Base-by-base conservation (phyloP, 306 rosid genomes). In the Astragalus membranaceus region DNA sequence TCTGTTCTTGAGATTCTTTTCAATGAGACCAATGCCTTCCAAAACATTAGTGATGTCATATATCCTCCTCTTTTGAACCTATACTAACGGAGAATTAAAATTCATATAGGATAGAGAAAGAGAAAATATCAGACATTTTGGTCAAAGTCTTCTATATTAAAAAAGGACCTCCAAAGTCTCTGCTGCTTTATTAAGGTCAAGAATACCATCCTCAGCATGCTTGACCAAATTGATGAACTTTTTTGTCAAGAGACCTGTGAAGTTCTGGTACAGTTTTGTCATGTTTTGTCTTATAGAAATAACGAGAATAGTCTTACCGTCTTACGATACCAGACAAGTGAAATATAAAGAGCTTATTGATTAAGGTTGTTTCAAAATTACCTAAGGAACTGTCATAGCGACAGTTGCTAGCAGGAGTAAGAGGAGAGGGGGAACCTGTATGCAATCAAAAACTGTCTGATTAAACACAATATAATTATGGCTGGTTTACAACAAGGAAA, bases 1-100 rank as follows among this genome's bases (percentile, higher is more conserved):
- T 71, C 88, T 89, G 84, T 95, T 95, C 81, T 95, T 95, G 57
- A 91, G 84, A 74, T 87, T 95, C 87, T 95, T 95, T 87, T 95
- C 99, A 13, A 95, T 95, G 76, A 95, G 99, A 72, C 96, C 99
- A 78, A 95, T 86, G 84, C 99, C 99, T 86, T 95, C 99, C 87
- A 95, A 75, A 72, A 95, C 99, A 76, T 95, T 95, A 64, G 99
- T 95, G 64, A 95, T 95, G 84, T 95, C 99, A 78, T 95, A 95
- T 80, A 95, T 95, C 75, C 99, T 88, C 78, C 99, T 91, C 87
- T 95, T 95, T 75, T 95, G 97, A 70, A 95, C 99, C 99, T 95
- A 84, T 55, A 52, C 43, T 60, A 75, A 65, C 60, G 59, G 43
- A 57, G 77, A 64, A 47, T n/a, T 47, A 26, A n/a, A 64, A 74